Percentiles rank a stretch among this genome's conserved stretches.
Conservation (phyloP, 768 basidiomycete genomes). For the Mycena amicta region DNA sequence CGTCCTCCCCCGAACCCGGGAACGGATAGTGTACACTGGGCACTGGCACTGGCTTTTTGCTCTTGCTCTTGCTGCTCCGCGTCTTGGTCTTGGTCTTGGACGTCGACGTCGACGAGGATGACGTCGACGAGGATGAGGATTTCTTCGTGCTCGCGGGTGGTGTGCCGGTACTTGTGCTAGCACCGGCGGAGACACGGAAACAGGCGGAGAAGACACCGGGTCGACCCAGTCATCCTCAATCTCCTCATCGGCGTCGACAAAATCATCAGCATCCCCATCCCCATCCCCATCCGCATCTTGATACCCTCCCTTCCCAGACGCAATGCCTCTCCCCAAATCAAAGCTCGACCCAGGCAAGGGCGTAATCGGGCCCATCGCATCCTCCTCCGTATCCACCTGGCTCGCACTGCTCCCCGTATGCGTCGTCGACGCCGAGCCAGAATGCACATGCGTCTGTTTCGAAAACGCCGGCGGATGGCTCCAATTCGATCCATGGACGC, state of each 20-base stretch:
- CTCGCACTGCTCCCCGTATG: constrained; percentile 24
- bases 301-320: constrained; percentile 27
- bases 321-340: constrained; percentile 33
- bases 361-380: constrained; percentile 69
- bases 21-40: constrained; percentile 64
- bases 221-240: constrained; percentile 72
- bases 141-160: constrained; percentile 18
- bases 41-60: constrained; percentile 41
- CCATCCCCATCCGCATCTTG: constrained; percentile 35
- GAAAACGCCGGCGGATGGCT: constrained; percentile 2
- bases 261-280: constrained; percentile 39
- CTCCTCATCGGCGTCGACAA: constrained; percentile 51
- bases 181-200: constrained; percentile 38
- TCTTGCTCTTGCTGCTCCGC: constrained; percentile 43
- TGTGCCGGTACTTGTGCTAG: constrained; percentile 10
- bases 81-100: constrained; percentile 20
- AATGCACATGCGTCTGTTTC: too few relatives aligned
- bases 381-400: constrained; percentile 72
- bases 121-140: constrained; percentile 2
- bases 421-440: too few relatives aligned
- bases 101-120: background rate
- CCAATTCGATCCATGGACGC: too few relatives aligned
- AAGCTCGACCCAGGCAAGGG: constrained; percentile 57
- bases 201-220: constrained; percentile 32
- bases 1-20: constrained; percentile 53